These are phyloP conservation scores for Pichia thaimueangensis DNA, from an alignment of 805 yeast species.

Conservation along the genomic window DNA sequence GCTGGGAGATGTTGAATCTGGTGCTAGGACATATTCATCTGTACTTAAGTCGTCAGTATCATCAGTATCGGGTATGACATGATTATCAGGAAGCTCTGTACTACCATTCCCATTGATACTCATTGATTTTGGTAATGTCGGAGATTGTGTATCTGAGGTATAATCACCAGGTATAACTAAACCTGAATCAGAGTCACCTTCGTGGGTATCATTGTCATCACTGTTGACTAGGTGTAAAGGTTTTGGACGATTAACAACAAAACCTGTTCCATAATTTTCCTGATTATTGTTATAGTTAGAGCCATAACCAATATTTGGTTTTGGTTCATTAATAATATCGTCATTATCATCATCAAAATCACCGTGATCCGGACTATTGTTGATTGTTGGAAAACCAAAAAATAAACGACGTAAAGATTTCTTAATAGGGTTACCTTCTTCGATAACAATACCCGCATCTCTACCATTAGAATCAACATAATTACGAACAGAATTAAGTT, in stretches of 20 bases:
- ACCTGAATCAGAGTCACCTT: neutral
- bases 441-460: slow-evolving; percentile 26
- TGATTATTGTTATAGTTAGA: slow-evolving; percentile 9
- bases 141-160: slow-evolving; percentile 1
- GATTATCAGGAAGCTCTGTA: neutral
- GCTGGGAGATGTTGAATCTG: slow-evolving; percentile 1
- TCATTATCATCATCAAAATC: slow-evolving; percentile 24
- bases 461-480: slow-evolving; percentile 32
- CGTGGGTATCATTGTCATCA: neutral
- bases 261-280: slow-evolving; percentile 18
- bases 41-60: slow-evolving; percentile 1
- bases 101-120: neutral
- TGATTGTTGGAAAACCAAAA: slow-evolving; percentile 22
- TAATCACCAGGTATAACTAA: too few relatives aligned
- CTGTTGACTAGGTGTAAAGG: slow-evolving; percentile 21
- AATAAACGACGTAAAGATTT: slow-evolving; percentile 12
- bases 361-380: slow-evolving; percentile 15
- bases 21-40: slow-evolving; percentile 2
- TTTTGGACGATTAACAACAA: slow-evolving; percentile 27
- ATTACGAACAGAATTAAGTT: slow-evolving; percentile 17
- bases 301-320: slow-evolving; percentile 9
- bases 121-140: neutral
- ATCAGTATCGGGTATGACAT: neutral
- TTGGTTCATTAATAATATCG: slow-evolving; percentile 13
- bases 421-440: slow-evolving; percentile 21